Base-by-base conservation (phyloP, 371 early-diverging fungal species). In the Lichtheimia corymbifera region DNA sequence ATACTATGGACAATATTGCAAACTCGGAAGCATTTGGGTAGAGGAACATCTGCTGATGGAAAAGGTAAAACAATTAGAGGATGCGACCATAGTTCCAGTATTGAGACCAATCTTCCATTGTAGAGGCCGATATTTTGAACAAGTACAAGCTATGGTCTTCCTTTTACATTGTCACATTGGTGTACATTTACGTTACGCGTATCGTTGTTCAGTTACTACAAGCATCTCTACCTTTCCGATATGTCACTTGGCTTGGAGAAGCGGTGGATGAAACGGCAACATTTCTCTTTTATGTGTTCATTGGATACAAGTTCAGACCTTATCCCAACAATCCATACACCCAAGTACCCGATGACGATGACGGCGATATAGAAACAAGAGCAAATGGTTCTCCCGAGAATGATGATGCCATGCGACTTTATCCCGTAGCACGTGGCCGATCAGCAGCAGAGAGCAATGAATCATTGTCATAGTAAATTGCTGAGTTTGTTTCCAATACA, bases 101-200 rank as follows among this genome's bases (percentile, higher is more conserved):
- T 7, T 7, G 1, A 44, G 22, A 22, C 22, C 22, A 1, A 14
- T 2, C n/a, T 5, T 11, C 7, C 0, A 17, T 2, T 18, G 13
- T 50, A 79, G 83, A 80, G 50, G 66, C 70, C 5, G 83, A 77
- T 52, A 64, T 77, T 43, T 64, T 83, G 53, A 69, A 63, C 72
- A 82, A 79, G 59, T 82, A 84, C 66, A 80, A 83, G 53, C 63
- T 85, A 13, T 85, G 85, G 85, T 80, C 81, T 2, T 68, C 79
- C 1, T 83, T 83, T 66, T 85, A 85, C 53, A 64, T 85, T 20
- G 73, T 83, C n/a, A 82, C 82, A 6, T 66, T 85, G 25, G 73
- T 77, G 1, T 83, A 85, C 55, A 73, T 85, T 50, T 85, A 83
- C 25, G 62, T 79, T 35, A 85, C 85, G 4, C 77, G 82, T 41